phyloP scores from a whole-genome alignment of 139 green algal genomes.

The Coelastrella sp. region DNA sequence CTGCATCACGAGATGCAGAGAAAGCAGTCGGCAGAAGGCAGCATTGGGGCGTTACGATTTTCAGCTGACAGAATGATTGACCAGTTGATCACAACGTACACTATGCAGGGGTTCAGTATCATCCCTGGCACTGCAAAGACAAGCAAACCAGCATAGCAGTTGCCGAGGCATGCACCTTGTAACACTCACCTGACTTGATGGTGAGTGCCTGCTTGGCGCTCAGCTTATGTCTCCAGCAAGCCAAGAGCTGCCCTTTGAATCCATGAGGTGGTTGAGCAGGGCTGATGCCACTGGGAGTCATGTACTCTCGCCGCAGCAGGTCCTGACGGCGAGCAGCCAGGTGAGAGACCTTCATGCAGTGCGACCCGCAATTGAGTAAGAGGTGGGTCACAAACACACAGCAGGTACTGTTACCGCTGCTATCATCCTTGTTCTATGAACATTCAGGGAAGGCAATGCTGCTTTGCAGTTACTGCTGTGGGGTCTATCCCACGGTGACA shows the following conservation, averaged over 20 bases:
- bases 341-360: slow-evolving; percentile 8
- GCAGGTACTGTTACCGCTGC: background rate
- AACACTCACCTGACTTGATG: background rate
- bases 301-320: slow-evolving; percentile 47
- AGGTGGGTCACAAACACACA: too few relatives aligned
- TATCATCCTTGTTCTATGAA: too few relatives aligned
- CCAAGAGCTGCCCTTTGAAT: slow-evolving; percentile 64
- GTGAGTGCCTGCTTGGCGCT: slow-evolving; percentile 26
- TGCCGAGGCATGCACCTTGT: too few relatives aligned
- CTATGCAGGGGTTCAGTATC: too few relatives aligned
- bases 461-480: background rate
- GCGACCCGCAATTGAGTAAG: too few relatives aligned
- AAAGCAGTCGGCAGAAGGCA: background rate
- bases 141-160: too few relatives aligned
- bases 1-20: background rate
- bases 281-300: background rate
- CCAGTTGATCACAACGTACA: too few relatives aligned
- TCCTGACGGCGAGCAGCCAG: slow-evolving; percentile 6
- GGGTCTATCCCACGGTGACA: too few relatives aligned
- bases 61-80: too few relatives aligned
- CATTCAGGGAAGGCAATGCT: too few relatives aligned
- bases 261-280: slow-evolving; percentile 42
- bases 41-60: too few relatives aligned
- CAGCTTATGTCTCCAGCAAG: slow-evolving; percentile 65
- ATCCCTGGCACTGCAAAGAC: too few relatives aligned